A percentile compares a stretch with the other conserved stretches of the same genome.
Evolutionary conservation across 768 basidiomycete genomes (phyloP).

Genomic region (Postia placenta): DNA sequence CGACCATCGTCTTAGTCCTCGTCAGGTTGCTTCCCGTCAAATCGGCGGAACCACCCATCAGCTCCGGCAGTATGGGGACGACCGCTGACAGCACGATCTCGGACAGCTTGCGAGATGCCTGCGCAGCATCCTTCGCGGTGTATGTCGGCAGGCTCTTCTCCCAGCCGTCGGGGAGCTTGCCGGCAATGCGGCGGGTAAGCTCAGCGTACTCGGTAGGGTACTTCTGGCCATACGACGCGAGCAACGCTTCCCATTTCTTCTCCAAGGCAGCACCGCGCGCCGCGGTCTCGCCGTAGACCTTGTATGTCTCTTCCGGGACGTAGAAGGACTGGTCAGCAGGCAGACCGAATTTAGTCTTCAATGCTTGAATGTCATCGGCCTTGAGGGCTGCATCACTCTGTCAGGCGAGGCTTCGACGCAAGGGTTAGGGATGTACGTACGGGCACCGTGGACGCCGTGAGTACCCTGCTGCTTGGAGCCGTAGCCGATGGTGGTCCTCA

Average conservation of each 20-base stretch:
- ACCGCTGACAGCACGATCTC: constrained; percentile 82
- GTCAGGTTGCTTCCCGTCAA: constrained; percentile 91
- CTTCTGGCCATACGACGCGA: constrained; percentile 65
- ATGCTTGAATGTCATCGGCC: constrained; percentile 77
- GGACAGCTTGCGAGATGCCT: constrained; percentile 89
- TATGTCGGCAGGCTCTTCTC: constrained; percentile 82
- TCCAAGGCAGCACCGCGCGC: constrained; percentile 72
- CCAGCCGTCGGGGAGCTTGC: constrained; percentile 82
- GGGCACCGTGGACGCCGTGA: constrained; percentile 90
- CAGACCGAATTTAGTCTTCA: constrained; percentile 85
- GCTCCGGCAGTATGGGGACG: constrained; percentile 71
- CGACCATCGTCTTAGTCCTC: constrained; percentile 74
- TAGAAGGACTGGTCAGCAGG: constrained; percentile 72
- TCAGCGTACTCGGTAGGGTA: constrained; percentile 85
- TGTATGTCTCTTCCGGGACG: constrained; percentile 69
- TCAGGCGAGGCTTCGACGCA: constrained; percentile 5
- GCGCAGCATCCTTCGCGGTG: constrained; percentile 75
- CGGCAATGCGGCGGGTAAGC: constrained; percentile 77
- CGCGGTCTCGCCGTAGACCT: constrained; percentile 59
- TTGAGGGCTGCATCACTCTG: constrained; percentile 62
- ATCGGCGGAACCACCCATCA: constrained; percentile 87
- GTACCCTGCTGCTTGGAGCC: constrained; percentile 92
- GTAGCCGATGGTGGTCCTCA: constrained; percentile 89
- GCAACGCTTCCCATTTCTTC: constrained; percentile 63
- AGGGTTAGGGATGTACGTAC: constrained; percentile 39